A percentile compares a stretch with the other conserved stretches of the same genome.
These are phyloP conservation scores for Arachnomyces sp. DNA, from an alignment of 2,329 filamentous ascomycete species.

Conservation along the genomic window DNA sequence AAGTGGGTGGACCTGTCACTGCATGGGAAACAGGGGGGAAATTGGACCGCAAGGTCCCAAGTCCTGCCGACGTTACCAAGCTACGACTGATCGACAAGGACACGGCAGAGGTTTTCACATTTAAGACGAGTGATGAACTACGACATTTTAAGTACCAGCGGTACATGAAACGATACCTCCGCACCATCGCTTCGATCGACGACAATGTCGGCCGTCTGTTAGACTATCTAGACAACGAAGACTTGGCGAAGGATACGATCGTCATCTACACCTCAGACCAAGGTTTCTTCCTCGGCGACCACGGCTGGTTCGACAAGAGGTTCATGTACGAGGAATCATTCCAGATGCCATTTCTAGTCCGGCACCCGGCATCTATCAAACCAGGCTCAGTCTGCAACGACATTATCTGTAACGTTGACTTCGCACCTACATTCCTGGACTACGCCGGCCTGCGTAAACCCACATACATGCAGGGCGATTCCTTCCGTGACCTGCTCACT, in stretches of 20 bases:
- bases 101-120: conserved; percentile 41
- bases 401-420: conserved; percentile 50
- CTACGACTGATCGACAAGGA: conserved; percentile 40
- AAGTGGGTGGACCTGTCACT: conserved; percentile 28
- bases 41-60: conserved; percentile 34
- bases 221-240: conserved; percentile 67
- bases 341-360: conserved; percentile 61
- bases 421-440: conserved; percentile 46
- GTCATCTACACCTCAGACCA: conserved; percentile 90
- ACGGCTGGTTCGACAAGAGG: conserved; percentile 95
- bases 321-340: conserved; percentile 89
- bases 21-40: conserved; percentile 15
- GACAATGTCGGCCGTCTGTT: conserved; percentile 65
- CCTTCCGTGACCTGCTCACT: conserved; percentile 33
- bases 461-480: conserved; percentile 47
- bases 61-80: conserved; percentile 25
- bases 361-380: conserved; percentile 38
- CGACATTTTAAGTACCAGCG: conserved; percentile 50
- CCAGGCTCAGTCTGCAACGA: conserved; percentile 37
- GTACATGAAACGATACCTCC: conserved; percentile 51
- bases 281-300: conserved; percentile 91
- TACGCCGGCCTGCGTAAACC: conserved; percentile 36
- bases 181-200: conserved; percentile 46
- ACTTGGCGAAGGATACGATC: conserved; percentile 77
- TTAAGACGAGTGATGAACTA: conserved; percentile 35